Evolutionary conservation across 2,329 filamentous ascomycete genomes (phyloP).

Genomic region (Penicillium sp.): DNA sequence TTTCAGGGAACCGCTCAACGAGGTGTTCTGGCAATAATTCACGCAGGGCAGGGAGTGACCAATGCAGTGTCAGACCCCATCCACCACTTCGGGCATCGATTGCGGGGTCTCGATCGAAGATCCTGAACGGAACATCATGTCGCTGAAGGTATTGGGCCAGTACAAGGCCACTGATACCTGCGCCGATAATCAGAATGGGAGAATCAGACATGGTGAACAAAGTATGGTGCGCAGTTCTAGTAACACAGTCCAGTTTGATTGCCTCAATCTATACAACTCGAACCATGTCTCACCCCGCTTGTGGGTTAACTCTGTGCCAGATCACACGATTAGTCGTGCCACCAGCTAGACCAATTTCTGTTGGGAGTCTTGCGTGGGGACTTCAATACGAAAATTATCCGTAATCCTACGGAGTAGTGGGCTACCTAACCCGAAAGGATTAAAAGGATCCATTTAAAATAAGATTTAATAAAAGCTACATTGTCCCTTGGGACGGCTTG

Average conservation of each 20-base stretch:
- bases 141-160: slow-evolving; percentile 44
- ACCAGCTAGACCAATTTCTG: background rate
- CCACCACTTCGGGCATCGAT: slow-evolving; percentile 52
- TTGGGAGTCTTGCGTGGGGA: too few species aligned
- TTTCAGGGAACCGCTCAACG: slow-evolving; percentile 48
- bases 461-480: background rate
- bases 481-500: background rate
- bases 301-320: background rate
- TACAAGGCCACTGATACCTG: slow-evolving; percentile 45
- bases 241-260: background rate
- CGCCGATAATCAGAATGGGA: slow-evolving; percentile 45
- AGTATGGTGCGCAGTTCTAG: background rate
- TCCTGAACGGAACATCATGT: slow-evolving; percentile 34
- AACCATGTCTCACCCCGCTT: background rate
- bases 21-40: slow-evolving; percentile 53
- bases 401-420: background rate
- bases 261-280: background rate
- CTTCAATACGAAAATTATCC: background rate
- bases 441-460: background rate
- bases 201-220: slow-evolving; percentile 26
- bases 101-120: slow-evolving; percentile 47
- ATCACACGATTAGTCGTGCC: background rate
- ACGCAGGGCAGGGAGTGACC: slow-evolving; percentile 57
- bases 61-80: slow-evolving; percentile 66
- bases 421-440: background rate